Conservation (phyloP, 2,329 filamentous ascomycete genomes). For the Diaporthe longicolla region DNA sequence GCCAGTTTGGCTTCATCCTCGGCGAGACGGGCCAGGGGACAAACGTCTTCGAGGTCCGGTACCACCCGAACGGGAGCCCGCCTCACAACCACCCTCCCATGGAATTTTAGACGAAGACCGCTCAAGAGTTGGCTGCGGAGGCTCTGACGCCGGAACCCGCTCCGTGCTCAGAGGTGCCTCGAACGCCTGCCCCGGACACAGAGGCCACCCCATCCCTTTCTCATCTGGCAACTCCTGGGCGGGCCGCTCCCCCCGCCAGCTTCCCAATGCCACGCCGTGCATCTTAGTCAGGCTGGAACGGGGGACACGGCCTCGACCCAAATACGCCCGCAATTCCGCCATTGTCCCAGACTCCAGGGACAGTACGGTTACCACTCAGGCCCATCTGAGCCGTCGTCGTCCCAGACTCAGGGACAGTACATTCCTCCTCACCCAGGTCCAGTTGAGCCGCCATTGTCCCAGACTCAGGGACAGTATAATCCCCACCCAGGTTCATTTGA, state of each 20-base stretch:
- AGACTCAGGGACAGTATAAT: background rate
- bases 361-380: background rate
- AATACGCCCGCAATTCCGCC: background rate
- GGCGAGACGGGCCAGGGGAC: conserved; percentile 43
- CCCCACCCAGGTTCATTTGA: background rate
- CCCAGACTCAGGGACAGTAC: no score
- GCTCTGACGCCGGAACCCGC: no score
- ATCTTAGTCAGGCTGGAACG: background rate
- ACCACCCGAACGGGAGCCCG: conserved; percentile 41
- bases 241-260: no score
- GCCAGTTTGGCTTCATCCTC: conserved; percentile 43
- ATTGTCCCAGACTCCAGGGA: background rate
- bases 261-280: background rate
- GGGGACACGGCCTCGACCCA: no score
- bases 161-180: no score
- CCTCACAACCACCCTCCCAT: conserved; percentile 43
- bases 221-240: background rate
- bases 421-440: no score
- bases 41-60: conserved; percentile 43
- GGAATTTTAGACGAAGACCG: conserved; percentile 22
- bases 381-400: no score
- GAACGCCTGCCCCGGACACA: background rate
- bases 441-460: background rate
- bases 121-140: background rate
- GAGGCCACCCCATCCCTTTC: background rate